These are phyloP conservation scores for Fusarium sp. DNA, from an alignment of 2,329 filamentous ascomycete genomes.

Conservation along the genomic window DNA sequence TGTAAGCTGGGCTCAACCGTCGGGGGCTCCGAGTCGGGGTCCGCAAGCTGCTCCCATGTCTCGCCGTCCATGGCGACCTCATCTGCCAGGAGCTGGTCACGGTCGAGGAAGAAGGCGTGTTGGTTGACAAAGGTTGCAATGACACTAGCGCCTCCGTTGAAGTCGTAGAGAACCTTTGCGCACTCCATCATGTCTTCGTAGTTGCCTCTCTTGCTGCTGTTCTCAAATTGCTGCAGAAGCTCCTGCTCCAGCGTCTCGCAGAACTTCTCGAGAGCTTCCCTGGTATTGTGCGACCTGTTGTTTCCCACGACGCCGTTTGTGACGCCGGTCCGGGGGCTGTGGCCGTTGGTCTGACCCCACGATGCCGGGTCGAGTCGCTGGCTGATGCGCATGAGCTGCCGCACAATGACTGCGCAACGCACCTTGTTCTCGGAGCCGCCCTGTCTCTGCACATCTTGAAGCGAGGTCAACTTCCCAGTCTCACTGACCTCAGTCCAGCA, in stretches of 20 bases:
- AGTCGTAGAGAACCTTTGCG: conserved; percentile 91
- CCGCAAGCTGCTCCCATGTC: conserved; percentile 91
- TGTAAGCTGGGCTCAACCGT: conserved; percentile 93
- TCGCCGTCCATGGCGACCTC: conserved; percentile 81
- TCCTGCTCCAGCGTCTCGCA: conserved; percentile 96
- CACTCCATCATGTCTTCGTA: conserved; percentile 99
- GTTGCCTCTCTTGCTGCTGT: conserved; percentile 94
- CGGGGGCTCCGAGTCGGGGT: conserved; percentile 92
- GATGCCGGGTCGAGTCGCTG: conserved; percentile 85
- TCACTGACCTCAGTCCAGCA: conserved; percentile 98
- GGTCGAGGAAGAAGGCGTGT: conserved; percentile 98
- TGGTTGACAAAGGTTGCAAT: conserved; percentile 98
- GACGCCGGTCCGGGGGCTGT: conserved; percentile 62
- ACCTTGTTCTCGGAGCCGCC: conserved; percentile 93
- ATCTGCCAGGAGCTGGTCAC: conserved; percentile 90
- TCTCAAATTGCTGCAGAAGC: conserved; percentile 94
- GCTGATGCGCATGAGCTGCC: conserved; percentile 94
- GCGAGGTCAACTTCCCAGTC: conserved; percentile 83
- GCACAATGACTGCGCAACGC: conserved; percentile 90
- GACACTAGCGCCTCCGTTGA: conserved; percentile 94
- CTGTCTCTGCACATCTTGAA: conserved; percentile 89
- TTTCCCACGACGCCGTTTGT: conserved; percentile 57
- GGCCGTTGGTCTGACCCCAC: conserved; percentile 74
- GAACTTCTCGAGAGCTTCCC: conserved; percentile 96
- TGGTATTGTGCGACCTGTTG: conserved; percentile 72